phyloP scores from a whole-genome alignment of 805 yeast species.

The Cyberlindnera euphorbiiphila region DNA sequence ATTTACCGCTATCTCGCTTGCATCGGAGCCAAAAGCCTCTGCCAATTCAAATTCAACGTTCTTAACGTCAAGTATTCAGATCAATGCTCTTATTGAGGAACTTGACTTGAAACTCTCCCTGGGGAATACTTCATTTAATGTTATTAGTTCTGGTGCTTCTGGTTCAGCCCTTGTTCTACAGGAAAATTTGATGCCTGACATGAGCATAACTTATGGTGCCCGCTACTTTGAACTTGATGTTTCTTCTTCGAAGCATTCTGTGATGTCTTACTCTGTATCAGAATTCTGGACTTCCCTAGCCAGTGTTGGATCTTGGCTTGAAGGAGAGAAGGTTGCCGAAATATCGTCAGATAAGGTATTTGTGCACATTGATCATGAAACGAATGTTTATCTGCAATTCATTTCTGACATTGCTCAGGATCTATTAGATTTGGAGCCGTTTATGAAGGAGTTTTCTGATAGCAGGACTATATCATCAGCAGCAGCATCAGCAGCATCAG shows the following conservation, averaged over 20 bases:
- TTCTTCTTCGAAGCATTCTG: conserved; percentile 9
- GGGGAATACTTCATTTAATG: conserved; percentile 6
- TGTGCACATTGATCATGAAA: conserved; percentile 10
- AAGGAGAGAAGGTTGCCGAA: conserved; percentile 6
- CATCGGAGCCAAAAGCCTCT: not conserved
- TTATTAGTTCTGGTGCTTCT: conserved; percentile 10
- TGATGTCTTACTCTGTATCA: conserved; percentile 14
- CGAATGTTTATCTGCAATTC: conserved; percentile 6
- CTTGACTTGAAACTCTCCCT: conserved; percentile 11
- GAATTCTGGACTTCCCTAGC: conserved; percentile 4
- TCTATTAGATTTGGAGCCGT: not conserved
- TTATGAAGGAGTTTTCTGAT: not conserved
- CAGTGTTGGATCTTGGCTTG: not conserved
- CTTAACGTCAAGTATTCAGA: not conserved
- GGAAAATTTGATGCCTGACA: not conserved
- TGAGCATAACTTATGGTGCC: conserved; percentile 8
- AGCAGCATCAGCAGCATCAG: not conserved
- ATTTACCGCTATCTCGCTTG: conserved; percentile 2
- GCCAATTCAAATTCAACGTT: not conserved
- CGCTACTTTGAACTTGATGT: conserved; percentile 15
- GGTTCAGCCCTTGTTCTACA: conserved; percentile 1
- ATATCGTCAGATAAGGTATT: conserved; percentile 7
- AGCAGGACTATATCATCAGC: no score
- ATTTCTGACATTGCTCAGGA: conserved; percentile 6
- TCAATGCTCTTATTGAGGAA: conserved; percentile 9